Evolutionary conservation across 2,329 filamentous ascomycete genomes (phyloP).

Genomic region (Aspergillus fischeri): DNA sequence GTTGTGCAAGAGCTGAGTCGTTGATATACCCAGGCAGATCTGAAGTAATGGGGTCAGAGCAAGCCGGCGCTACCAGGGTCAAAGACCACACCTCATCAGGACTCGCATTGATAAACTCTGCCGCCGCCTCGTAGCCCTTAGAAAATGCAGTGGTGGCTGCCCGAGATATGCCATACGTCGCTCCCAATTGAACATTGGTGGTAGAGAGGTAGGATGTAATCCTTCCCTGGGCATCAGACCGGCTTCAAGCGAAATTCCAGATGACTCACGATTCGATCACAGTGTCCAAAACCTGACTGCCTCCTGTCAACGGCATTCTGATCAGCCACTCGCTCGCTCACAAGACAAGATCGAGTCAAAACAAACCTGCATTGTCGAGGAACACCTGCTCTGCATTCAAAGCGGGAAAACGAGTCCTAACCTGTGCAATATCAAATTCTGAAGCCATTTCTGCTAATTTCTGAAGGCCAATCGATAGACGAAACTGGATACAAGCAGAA

Average conservation of each 20-base stretch:
- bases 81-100: slow-evolving; percentile 56
- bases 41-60: slow-evolving; percentile 1
- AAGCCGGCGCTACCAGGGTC: too few species aligned
- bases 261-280: slow-evolving; percentile 61
- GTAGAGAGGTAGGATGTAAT: slow-evolving; percentile 63
- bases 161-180: slow-evolving; percentile 60
- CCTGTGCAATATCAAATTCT: slow-evolving; percentile 52
- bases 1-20: slow-evolving; percentile 73
- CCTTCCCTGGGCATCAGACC: slow-evolving; percentile 31
- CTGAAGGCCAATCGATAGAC: not conserved
- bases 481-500: not conserved
- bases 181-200: slow-evolving; percentile 72
- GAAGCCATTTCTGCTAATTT: slow-evolving; percentile 20
- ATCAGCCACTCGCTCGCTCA: not conserved
- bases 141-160: slow-evolving; percentile 58
- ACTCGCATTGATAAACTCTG: slow-evolving; percentile 65
- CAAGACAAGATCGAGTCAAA: not conserved
- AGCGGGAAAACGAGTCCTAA: slow-evolving; percentile 64
- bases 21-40: slow-evolving; percentile 60
- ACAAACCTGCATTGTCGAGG: slow-evolving; percentile 61
- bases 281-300: slow-evolving; percentile 63
- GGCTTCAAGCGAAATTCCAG: not conserved
- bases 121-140: slow-evolving; percentile 60
- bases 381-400: slow-evolving; percentile 64
- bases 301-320: slow-evolving; percentile 42